phyloP scores from a whole-genome alignment of 345 rosid genomes.

The Eucalyptus regnans region DNA sequence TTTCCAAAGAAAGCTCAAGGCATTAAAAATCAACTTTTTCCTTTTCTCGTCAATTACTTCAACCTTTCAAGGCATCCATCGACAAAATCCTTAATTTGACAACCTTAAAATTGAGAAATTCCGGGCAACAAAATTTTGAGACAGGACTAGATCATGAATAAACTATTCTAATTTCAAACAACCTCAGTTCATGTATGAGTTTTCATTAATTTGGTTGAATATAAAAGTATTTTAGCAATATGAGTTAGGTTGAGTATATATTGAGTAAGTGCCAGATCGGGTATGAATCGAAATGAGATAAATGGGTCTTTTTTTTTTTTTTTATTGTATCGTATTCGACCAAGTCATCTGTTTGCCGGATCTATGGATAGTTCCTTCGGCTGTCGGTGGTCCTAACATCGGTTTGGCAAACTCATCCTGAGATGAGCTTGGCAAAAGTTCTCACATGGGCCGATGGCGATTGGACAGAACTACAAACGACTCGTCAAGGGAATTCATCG shows the following conservation, averaged over 20 bases:
- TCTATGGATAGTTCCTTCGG: neutral
- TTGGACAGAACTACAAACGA: neutral
- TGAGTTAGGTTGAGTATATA: no score
- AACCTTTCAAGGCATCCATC: neutral
- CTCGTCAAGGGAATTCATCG: neutral
- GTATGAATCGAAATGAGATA: neutral
- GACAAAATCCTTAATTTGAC: neutral
- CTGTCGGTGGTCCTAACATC: neutral
- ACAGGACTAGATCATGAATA: neutral
- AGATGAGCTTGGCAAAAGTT: neutral
- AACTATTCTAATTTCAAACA: neutral
- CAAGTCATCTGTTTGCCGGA: no score
- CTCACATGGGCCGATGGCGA: neutral
- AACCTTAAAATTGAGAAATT: neutral
- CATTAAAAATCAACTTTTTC: neutral
- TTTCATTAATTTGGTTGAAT: neutral
- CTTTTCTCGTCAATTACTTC: neutral
- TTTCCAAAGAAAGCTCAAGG: neutral
- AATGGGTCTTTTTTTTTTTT: no score
- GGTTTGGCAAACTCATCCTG: neutral
- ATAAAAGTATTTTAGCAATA: neutral
- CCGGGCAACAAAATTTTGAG: fast-evolving
- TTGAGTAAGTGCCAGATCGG: fast-evolving
- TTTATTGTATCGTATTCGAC: neutral
- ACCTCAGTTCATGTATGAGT: no score